A percentile compares a stretch with the other conserved stretches of the same genome.
These are phyloP conservation scores for Jaapia argillacea DNA, from an alignment of 768 basidiomycete genomes.

Conservation along the genomic window DNA sequence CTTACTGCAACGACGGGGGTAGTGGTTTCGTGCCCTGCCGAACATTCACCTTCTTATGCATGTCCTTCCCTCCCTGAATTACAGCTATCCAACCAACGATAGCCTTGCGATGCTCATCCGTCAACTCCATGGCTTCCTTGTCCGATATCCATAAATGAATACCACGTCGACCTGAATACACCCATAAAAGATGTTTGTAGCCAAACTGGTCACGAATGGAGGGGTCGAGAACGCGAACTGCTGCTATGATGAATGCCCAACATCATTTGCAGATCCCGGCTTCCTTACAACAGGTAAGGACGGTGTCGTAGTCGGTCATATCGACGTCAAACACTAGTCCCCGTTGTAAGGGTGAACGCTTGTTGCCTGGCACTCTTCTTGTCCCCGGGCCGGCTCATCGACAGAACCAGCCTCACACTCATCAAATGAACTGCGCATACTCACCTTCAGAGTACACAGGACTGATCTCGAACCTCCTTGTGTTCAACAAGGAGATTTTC, in stretches of 20 bases:
- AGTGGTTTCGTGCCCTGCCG: constrained; percentile 35
- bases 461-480: constrained; percentile 94
- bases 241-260: constrained; percentile 91
- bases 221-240: constrained; percentile 78
- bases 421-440: constrained; percentile 48
- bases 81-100: constrained; percentile 85
- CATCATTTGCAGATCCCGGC: constrained; percentile 88
- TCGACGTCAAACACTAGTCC: constrained; percentile 99
- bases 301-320: constrained; percentile 97
- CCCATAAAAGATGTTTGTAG: constrained; percentile 87
- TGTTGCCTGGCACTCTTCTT: not conserved
- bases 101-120: constrained; percentile 83
- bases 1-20: constrained; percentile 69
- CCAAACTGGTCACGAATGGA: constrained; percentile 85
- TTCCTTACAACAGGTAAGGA: constrained; percentile 90
- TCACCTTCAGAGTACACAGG: constrained; percentile 84
- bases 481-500: constrained; percentile 75
- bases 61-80: constrained; percentile 71
- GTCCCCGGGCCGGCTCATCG: constrained; percentile 21
- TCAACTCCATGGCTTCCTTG: constrained; percentile 75
- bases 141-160: constrained; percentile 99
- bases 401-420: constrained; percentile 55
- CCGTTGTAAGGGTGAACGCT: constrained; percentile 47
- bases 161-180: constrained; percentile 96
- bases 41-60: constrained; percentile 75